A percentile compares a stretch with the other conserved stretches of the same genome.
Conservation (phyloP, 208 protist species). For the Angomonas ambiguus region DNA sequence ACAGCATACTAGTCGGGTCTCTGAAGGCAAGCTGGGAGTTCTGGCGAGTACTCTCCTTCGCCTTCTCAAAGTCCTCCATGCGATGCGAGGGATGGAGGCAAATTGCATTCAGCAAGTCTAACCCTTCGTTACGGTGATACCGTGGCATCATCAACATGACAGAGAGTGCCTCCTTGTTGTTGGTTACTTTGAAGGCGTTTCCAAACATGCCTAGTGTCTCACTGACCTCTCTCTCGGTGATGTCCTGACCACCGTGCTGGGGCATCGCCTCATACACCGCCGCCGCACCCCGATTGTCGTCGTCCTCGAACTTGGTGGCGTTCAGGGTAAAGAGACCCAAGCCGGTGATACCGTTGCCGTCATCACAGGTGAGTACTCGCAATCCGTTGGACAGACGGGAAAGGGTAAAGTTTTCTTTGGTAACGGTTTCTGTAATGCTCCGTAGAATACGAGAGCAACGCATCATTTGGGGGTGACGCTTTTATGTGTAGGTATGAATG, state of each 20-base stretch:
- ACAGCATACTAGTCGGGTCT: slow-evolving; percentile 78
- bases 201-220: slow-evolving; percentile 62
- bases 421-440: slow-evolving; percentile 41
- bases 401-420: slow-evolving; percentile 64
- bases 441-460: slow-evolving; percentile 24
- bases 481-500: slow-evolving; percentile 18
- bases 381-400: slow-evolving; percentile 75
- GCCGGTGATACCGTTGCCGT: slow-evolving; percentile 75
- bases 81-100: slow-evolving; percentile 63
- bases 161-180: slow-evolving; percentile 83
- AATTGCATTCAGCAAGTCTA: slow-evolving; percentile 77
- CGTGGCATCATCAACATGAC: slow-evolving; percentile 77
- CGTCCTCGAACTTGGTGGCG: slow-evolving; percentile 79
- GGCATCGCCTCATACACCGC: slow-evolving; percentile 79
- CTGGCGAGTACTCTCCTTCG: slow-evolving; percentile 56
- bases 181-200: slow-evolving; percentile 77
- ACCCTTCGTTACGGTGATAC: slow-evolving; percentile 70
- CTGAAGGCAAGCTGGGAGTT: slow-evolving; percentile 39
- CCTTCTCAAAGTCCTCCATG: slow-evolving; percentile 57
- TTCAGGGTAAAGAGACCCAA: slow-evolving; percentile 86
- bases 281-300: slow-evolving; percentile 41
- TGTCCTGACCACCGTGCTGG: slow-evolving; percentile 56
- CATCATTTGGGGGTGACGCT: slow-evolving; percentile 40
- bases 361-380: slow-evolving; percentile 81
- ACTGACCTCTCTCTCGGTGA: slow-evolving; percentile 49